A percentile compares a stretch with the other conserved stretches of the same genome.
phyloP scores from a whole-genome alignment of 2,329 filamentous ascomycete genomes.

The Cordyceps fumosorosea region DNA sequence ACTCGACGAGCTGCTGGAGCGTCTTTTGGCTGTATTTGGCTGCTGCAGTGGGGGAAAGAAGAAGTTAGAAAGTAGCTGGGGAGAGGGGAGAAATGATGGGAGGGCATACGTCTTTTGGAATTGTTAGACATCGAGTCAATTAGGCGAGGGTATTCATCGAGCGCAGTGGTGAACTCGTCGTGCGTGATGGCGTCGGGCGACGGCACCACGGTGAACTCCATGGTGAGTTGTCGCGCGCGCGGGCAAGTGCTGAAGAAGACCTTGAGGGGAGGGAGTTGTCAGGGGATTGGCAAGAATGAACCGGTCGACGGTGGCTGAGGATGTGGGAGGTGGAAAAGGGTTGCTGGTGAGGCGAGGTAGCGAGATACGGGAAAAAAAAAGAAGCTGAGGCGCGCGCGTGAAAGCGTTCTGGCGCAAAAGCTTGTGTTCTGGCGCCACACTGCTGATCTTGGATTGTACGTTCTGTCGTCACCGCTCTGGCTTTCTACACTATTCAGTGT shows the following conservation, averaged over 20 bases:
- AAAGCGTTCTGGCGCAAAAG: too few relatives aligned
- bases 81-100: neutral
- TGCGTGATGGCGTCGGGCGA: constrained; percentile 20
- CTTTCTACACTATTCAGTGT: too few relatives aligned
- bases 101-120: constrained; percentile 36
- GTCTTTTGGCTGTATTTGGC: constrained; percentile 44
- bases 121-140: constrained; percentile 36
- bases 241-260: too few relatives aligned
- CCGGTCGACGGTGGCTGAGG: too few relatives aligned
- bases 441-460: too few relatives aligned
- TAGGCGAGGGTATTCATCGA: constrained; percentile 34
- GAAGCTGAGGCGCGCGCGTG: too few relatives aligned
- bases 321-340: neutral
- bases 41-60: constrained; percentile 18
- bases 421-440: too few relatives aligned
- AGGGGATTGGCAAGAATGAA: too few relatives aligned
- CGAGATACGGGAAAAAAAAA: too few relatives aligned
- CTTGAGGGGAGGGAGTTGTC: too few relatives aligned
- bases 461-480: too few relatives aligned
- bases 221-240: neutral
- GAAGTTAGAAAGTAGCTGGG: neutral
- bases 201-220: neutral
- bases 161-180: constrained; percentile 28
- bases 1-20: constrained; percentile 52
- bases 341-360: neutral